These are phyloP conservation scores for Ustilago tritici DNA, from an alignment of 1,284 basidiomycete species.

Conservation along the genomic window DNA sequence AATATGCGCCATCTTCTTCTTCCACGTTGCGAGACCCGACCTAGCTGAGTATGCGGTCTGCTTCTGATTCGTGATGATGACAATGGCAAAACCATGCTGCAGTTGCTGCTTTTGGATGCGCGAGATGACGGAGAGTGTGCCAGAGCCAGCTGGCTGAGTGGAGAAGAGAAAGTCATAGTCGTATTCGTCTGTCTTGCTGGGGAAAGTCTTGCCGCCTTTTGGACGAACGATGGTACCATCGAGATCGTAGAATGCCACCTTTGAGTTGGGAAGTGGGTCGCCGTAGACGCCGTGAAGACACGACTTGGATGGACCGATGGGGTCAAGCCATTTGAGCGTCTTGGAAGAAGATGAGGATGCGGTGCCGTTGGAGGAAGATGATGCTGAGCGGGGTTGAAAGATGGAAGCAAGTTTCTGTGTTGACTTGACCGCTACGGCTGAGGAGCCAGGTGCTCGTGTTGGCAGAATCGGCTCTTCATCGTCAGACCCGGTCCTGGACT, in stretches of 20 bases:
- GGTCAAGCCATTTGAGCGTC: slow-evolving; percentile 38
- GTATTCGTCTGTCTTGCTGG: slow-evolving; percentile 50
- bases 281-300: slow-evolving; percentile 47
- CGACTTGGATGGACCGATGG: slow-evolving; percentile 23
- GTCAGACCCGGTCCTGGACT: slow-evolving; percentile 16
- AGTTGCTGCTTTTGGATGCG: slow-evolving; percentile 33
- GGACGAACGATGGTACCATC: slow-evolving; percentile 60
- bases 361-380: not conserved
- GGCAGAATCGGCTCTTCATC: slow-evolving; percentile 18
- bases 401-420: slow-evolving; percentile 40
- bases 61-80: slow-evolving; percentile 59
- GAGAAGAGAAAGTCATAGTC: slow-evolving; percentile 51
- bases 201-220: slow-evolving; percentile 49
- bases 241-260: slow-evolving; percentile 59
- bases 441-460: slow-evolving; percentile 3
- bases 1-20: slow-evolving; percentile 54
- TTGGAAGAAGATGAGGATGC: slow-evolving; percentile 5
- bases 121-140: slow-evolving; percentile 13
- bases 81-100: slow-evolving; percentile 27
- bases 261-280: slow-evolving; percentile 26
- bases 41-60: slow-evolving; percentile 33
- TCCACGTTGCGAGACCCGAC: slow-evolving; percentile 43
- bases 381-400: slow-evolving; percentile 27
- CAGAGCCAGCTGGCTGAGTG: not conserved
- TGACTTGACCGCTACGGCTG: slow-evolving; percentile 1